Conservation (phyloP, 2,329 filamentous ascomycete genomes). For the Cladosporium cucumerinum region DNA sequence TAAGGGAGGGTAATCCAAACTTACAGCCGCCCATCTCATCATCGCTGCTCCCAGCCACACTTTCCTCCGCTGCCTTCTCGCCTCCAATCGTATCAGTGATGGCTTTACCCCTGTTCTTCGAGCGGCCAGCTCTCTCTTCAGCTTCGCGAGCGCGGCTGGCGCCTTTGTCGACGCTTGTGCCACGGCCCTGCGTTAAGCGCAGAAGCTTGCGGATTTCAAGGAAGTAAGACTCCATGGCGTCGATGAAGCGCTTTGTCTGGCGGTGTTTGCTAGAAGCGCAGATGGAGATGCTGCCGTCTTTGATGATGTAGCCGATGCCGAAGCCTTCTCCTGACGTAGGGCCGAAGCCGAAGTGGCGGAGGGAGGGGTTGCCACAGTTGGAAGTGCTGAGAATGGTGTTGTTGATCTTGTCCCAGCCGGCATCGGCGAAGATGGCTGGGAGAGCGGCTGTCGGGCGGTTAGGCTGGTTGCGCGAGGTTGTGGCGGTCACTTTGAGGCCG, state of each 20-base stretch:
- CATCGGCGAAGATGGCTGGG: slow-evolving; percentile 79
- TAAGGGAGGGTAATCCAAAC: slow-evolving; percentile 39
- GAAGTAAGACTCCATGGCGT: slow-evolving; percentile 85
- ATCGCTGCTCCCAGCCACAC: slow-evolving; percentile 65
- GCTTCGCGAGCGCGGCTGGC: slow-evolving; percentile 60
- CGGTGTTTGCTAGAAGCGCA: slow-evolving; percentile 91
- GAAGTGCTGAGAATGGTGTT: slow-evolving; percentile 91
- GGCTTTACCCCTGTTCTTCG: slow-evolving; percentile 70
- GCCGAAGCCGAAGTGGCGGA: slow-evolving; percentile 94
- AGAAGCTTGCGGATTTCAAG: slow-evolving; percentile 85
- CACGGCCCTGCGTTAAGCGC: slow-evolving; percentile 61
- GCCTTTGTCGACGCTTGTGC: slow-evolving; percentile 50
- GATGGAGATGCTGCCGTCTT: slow-evolving; percentile 84
- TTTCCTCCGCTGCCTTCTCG: slow-evolving; percentile 63
- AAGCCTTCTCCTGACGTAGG: slow-evolving; percentile 92
- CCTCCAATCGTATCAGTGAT: slow-evolving; percentile 56
- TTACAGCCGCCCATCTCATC: slow-evolving; percentile 92
- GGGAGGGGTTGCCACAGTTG: slow-evolving; percentile 95
- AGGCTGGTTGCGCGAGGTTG: neutral
- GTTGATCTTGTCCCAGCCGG: slow-evolving; percentile 93
- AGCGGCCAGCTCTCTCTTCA: slow-evolving; percentile 51
- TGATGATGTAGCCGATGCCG: slow-evolving; percentile 98
- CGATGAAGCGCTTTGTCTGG: slow-evolving; percentile 86
- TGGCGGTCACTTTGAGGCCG: slow-evolving; percentile 23
- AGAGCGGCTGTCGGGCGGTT: slow-evolving; percentile 42